phyloP scores from a whole-genome alignment of 768 basidiomycete species.

The Boletus barrowsii region DNA sequence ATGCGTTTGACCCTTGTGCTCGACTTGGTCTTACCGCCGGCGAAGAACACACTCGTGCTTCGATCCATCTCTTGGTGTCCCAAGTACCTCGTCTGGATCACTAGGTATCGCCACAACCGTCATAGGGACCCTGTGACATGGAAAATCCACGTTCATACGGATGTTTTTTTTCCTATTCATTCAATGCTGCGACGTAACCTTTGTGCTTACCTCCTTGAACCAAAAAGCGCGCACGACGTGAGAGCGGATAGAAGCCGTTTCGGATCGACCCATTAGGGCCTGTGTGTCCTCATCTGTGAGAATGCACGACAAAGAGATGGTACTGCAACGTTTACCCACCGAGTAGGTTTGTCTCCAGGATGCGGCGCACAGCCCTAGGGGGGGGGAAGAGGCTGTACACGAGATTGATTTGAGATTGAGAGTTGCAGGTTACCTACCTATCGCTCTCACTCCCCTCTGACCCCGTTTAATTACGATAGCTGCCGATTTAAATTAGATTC shows the following conservation, averaged over 20 bases:
- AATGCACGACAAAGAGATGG: background rate
- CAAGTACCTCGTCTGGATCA: background rate
- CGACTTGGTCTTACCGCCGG: background rate
- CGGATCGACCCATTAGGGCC: conserved; percentile 8
- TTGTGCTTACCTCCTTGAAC: background rate
- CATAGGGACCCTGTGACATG: background rate
- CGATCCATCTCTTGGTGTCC: too few species aligned
- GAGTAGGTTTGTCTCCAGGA: conserved; percentile 9
- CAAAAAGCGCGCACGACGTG: conserved; percentile 2
- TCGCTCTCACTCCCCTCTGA: conserved; percentile 6
- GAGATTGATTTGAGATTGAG: conserved; percentile 15
- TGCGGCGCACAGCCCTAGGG: conserved; percentile 13
- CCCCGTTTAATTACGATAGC: conserved; percentile 8
- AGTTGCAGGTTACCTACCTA: background rate
- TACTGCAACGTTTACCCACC: background rate
- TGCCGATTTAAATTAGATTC: conserved; percentile 10
- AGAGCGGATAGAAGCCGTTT: conserved; percentile 8
- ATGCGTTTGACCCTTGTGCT: too few species aligned
- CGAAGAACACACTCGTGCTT: background rate
- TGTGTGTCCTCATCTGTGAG: background rate
- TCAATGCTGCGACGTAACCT: background rate
- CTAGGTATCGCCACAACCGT: background rate
- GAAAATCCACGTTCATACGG: conserved; percentile 13
- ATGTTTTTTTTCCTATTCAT: background rate
- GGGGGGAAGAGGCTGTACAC: background rate